Evolutionary conservation across 2,329 filamentous ascomycete genomes (phyloP).

Genomic region (Fusarium musae): DNA sequence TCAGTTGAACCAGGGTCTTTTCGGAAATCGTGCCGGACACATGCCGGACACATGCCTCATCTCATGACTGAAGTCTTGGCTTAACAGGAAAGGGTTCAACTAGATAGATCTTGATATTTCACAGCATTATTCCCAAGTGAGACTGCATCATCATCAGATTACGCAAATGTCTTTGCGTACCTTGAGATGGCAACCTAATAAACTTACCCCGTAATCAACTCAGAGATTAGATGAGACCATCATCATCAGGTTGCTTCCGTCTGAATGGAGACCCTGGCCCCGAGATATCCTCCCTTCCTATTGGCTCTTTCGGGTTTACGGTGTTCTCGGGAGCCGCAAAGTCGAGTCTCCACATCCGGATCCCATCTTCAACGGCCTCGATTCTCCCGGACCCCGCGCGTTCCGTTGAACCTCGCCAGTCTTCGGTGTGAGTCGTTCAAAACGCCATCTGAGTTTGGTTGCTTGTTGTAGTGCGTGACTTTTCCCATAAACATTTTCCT

Average conservation of each 20-base stretch:
- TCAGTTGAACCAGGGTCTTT: slow-evolving; percentile 8
- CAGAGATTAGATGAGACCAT: slow-evolving; percentile 9
- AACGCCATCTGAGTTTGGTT: slow-evolving; percentile 17
- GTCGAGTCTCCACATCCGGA: not conserved
- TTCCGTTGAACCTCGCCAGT: slow-evolving; percentile 8
- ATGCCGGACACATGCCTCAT: slow-evolving; percentile 10
- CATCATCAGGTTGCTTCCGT: not conserved
- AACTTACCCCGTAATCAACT: not conserved
- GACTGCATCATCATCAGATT: not conserved
- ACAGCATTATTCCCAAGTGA: not conserved
- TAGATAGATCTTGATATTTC: not conserved
- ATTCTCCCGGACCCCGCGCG: slow-evolving; percentile 38
- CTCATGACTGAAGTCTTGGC: slow-evolving; percentile 15
- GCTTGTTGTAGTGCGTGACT: not conserved
- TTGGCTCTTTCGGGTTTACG: slow-evolving; percentile 34
- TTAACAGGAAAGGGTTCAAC: not conserved
- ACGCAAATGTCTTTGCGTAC: not conserved
- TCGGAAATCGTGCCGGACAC: slow-evolving; percentile 13
- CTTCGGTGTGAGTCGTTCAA: slow-evolving; percentile 5
- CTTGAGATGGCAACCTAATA: not conserved
- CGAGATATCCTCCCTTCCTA: not conserved
- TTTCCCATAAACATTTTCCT: not conserved
- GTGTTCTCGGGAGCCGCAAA: slow-evolving; percentile 28
- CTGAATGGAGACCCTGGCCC: not conserved
- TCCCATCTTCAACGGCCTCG: not conserved